Conservation (phyloP, 1,139 yeast genomes). For the Geotrichum aggregatum region DNA sequence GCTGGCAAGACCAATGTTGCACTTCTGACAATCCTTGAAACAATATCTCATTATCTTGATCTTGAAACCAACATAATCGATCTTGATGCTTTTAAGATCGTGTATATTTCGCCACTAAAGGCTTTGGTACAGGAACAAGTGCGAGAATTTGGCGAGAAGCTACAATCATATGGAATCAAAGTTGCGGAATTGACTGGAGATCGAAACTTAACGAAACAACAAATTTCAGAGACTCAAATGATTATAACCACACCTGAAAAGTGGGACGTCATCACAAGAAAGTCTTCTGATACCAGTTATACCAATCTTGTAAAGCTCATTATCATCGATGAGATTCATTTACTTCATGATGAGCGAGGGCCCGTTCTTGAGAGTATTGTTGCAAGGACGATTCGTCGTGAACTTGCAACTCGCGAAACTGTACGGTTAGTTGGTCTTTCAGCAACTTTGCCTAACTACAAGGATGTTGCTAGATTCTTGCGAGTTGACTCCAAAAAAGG, state of each 20-base stretch:
- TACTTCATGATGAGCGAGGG: constrained; percentile 91
- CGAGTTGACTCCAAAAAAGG: constrained; percentile 59
- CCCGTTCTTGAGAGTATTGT: constrained; percentile 89
- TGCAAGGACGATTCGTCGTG: constrained; percentile 59
- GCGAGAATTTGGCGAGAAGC: constrained; percentile 71
- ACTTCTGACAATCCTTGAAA: constrained; percentile 64
- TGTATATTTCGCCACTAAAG: constrained; percentile 89
- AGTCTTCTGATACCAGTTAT: constrained; percentile 59
- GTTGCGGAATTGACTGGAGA: constrained; percentile 94
- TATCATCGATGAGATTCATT: constrained; percentile 91
- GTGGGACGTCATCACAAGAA: constrained; percentile 94
- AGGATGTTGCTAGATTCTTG: constrained; percentile 80
- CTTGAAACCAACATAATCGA: constrained; percentile 48
- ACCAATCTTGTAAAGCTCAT: constrained; percentile 62
- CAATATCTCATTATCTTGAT: constrained; percentile 54
- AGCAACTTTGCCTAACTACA: constrained; percentile 88
- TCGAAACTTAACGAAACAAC: constrained; percentile 68
- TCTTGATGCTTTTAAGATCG: constrained; percentile 63
- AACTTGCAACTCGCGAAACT: constrained; percentile 45
- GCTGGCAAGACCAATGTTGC: constrained; percentile 98
- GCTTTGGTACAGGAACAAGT: constrained; percentile 96
- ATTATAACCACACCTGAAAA: constrained; percentile 93
- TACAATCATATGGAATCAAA: constrained; percentile 60
- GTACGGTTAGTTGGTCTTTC: constrained; percentile 81
- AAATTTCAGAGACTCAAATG: constrained; percentile 73